Evolutionary conservation across 306 rosid genomes (phyloP), one percentile per base, ranked within the genome.

Genomic region (Dalbergia cultrata): DNA sequence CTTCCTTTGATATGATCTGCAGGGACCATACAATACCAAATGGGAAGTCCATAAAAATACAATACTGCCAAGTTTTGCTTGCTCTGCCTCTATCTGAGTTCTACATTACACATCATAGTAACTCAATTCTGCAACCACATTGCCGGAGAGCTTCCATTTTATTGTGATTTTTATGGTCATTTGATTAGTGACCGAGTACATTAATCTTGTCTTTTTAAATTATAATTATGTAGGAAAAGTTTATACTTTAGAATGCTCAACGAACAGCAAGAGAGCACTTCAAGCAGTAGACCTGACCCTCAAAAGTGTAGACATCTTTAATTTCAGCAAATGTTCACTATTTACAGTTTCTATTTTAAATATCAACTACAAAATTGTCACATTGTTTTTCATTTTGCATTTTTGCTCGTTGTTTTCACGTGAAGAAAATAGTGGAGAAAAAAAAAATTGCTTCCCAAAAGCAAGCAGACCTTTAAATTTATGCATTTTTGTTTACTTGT

Each of bases 1-100:
- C 97, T 80, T 91, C 98, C 11, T 89, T 89, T 53, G 99, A 95
- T 85, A 95, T 89, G 79, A 95, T 84, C 98, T 95, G 80, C 71
- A 34, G 49, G 6, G 8, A 12, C 31, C 49, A 64, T 26, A 17
- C 66, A 26, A 26, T 33, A 62, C 53, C 1, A 47, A 47, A 47
- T 70, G 13, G 7, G 10, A 44, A 13, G 45, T 75, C 9, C 34
- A 45, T 75, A 9, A 22, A 12, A 58, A 19, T 4, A 18, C 17
- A 22, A 9, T 58, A 72, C 13, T 69, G 52, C 13, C 63, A 26
- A 4, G 8, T 18, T 61, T 14, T 50, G 22, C 39, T 16, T 9
- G 35, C 56, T 47, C 22, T 11, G 53, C 53, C 53, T 47, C 16
- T 47, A 6, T 18, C 70, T 45, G 54, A 59, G 14, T 67, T 26